A percentile compares a stretch with the other conserved stretches of the same genome.
phyloP scores from a whole-genome alignment of 768 basidiomycete species.

The Russula compacta region DNA sequence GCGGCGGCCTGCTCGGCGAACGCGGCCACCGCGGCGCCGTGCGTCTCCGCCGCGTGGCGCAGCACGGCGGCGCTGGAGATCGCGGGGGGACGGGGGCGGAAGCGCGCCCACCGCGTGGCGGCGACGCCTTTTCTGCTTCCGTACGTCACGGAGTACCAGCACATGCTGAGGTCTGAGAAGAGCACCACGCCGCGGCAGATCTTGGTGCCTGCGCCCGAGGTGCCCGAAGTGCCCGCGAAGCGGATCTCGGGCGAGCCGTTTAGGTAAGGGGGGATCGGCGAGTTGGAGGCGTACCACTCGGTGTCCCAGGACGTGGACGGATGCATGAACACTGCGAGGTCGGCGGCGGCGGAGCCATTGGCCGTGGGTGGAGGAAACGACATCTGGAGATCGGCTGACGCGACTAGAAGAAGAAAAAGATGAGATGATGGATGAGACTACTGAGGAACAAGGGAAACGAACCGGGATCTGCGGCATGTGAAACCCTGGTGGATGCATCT shows the following conservation, averaged over 20 bases:
- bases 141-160: conserved; percentile 39
- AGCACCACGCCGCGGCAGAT: conserved; percentile 32
- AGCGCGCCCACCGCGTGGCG: conserved; percentile 30
- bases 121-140: conserved; percentile 18
- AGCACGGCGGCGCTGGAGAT: conserved; percentile 29
- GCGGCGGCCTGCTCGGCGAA: conserved; percentile 40
- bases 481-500: neutral
- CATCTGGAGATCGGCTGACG: conserved; percentile 21
- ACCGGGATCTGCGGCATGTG: neutral
- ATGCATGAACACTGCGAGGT: conserved; percentile 38
- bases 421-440: neutral
- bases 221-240: conserved; percentile 26
- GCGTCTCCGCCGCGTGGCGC: conserved; percentile 36
- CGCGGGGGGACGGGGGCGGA: conserved; percentile 33
- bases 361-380: conserved; percentile 30
- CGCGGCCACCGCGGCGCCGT: conserved; percentile 40
- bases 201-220: conserved; percentile 23
- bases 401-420: neutral
- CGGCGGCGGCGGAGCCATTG: conserved; percentile 32
- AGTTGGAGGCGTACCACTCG: conserved; percentile 33
- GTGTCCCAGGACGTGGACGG: conserved; percentile 34
- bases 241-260: conserved; percentile 22
- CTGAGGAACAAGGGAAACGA: neutral
- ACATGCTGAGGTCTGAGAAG: conserved; percentile 42
- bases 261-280: conserved; percentile 30